Percentiles rank a stretch among this genome's conserved stretches.
These are phyloP conservation scores for Plasmodium fragile DNA, from an alignment of 169 alveolate genomes.

Conservation along the genomic window DNA sequence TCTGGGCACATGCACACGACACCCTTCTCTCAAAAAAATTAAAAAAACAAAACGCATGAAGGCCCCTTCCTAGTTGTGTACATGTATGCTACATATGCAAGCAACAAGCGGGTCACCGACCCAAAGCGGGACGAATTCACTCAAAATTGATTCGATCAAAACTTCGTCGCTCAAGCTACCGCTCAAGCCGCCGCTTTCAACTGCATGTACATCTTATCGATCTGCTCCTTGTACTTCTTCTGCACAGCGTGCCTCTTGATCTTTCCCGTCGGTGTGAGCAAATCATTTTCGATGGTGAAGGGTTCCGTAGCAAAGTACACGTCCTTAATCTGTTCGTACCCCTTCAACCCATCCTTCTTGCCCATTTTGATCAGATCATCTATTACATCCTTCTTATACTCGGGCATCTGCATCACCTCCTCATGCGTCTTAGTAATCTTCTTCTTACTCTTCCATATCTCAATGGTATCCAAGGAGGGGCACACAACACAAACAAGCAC, in stretches of 20 bases:
- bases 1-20: neutral
- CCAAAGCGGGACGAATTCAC: neutral
- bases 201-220: constrained; percentile 78
- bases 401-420: constrained; percentile 38
- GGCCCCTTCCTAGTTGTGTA: neutral
- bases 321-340: constrained; percentile 86
- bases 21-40: neutral
- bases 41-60: neutral
- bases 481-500: constrained; percentile 71
- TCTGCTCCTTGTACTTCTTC: constrained; percentile 76
- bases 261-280: constrained; percentile 87
- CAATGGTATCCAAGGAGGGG: constrained; percentile 80
- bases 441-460: constrained; percentile 72
- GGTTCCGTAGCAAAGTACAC: constrained; percentile 81
- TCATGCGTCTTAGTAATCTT: constrained; percentile 42
- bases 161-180: neutral
- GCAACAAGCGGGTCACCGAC: neutral
- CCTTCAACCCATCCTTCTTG: constrained; percentile 78
- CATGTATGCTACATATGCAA: neutral
- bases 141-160: neutral
- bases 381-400: constrained; percentile 71
- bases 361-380: constrained; percentile 79
- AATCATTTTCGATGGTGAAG: constrained; percentile 84
- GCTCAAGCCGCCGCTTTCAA: neutral
- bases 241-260: constrained; percentile 82